Conservation (phyloP, 2,329 filamentous ascomycete genomes). For the Cladosporium sp. region DNA sequence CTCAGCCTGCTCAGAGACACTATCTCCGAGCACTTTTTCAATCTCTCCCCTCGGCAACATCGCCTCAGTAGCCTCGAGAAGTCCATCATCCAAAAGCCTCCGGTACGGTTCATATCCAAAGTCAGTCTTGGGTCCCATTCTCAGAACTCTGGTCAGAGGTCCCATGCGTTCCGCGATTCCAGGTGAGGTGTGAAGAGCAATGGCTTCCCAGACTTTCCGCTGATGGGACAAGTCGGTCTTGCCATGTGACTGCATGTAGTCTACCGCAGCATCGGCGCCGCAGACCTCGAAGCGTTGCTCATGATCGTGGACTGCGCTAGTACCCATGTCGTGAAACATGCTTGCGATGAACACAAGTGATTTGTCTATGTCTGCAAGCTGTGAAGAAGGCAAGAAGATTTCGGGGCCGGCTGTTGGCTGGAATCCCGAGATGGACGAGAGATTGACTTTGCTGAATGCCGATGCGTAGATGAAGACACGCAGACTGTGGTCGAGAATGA, state of each 20-base stretch:
- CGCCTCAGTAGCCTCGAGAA: conserved; percentile 24
- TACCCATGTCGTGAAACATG: conserved; percentile 35
- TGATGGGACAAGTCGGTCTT: conserved; percentile 24
- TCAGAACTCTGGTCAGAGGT: conserved; percentile 35
- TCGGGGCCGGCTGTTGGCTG: background rate
- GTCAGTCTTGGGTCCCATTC: conserved; percentile 37
- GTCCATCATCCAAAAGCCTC: conserved; percentile 19
- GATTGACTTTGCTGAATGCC: conserved; percentile 13
- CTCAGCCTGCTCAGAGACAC: conserved; percentile 38
- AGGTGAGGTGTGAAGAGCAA: conserved; percentile 42
- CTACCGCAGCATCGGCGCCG: conserved; percentile 40
- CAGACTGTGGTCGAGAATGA: conserved; percentile 22
- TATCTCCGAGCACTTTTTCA: conserved; percentile 43
- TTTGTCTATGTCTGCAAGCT: background rate
- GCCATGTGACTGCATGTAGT: conserved; percentile 26
- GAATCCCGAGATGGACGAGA: background rate
- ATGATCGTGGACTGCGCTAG: conserved; percentile 24
- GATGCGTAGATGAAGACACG: conserved; percentile 21
- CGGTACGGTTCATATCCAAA: conserved; percentile 25
- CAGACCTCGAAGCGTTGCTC: conserved; percentile 43
- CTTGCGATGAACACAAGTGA: conserved; percentile 27
- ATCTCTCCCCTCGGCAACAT: conserved; percentile 34
- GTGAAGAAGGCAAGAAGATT: background rate
- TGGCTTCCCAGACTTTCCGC: conserved; percentile 43
- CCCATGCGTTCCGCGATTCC: conserved; percentile 43